Base-by-base conservation (phyloP, 306 rosid species). In the Cercis canadensis region DNA sequence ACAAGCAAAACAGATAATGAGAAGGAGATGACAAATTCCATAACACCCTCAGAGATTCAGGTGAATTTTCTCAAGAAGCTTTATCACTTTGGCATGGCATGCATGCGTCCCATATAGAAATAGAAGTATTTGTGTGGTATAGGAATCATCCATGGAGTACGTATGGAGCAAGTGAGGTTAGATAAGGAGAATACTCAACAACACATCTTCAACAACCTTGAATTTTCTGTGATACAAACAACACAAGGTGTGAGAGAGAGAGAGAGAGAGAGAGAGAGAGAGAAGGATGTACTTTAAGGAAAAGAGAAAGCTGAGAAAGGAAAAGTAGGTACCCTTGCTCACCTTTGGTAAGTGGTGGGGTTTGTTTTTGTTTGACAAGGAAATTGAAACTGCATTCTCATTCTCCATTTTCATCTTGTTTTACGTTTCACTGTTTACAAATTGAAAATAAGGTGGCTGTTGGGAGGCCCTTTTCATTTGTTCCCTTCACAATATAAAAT, bases 221-320 rank as follows among this genome's bases (percentile, higher is more conserved):
- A 52, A 14, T 73, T 65, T 50, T 61, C 21, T 1, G 29, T 24
- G 29, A 1, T 24, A 81, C n/a, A n/a, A n/a, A n/a, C n/a, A n/a
- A n/a, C n/a, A n/a, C n/a, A n/a, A n/a, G n/a, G n/a, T n/a, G n/a
- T n/a, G 78, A 74, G 15, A 53, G 51, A 72, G 69, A 77, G 76
- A 50, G 76, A 50, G 66, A 51, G 65, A 82, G n/a, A n/a, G n/a
- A n/a, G 78, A 81, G 78, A 74, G 15, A 53, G 51, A 72, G 69
- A 77, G 76, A 50, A 65, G 46, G 65, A 82, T 89, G 86, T 87
- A 44, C 98, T 90, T 86, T 79, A 91, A 89, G 89, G 73, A 75
- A 86, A 91, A 89, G 97, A 80, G 82, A 87, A 76, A 62, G 54
- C 67, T 53, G 52, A 62, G 12, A 11, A 77, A 51, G 73, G 68